These are phyloP conservation scores for Cairneyella variabilis DNA, from an alignment of 495 filamentous ascomycete genomes.

Conservation along the genomic window DNA sequence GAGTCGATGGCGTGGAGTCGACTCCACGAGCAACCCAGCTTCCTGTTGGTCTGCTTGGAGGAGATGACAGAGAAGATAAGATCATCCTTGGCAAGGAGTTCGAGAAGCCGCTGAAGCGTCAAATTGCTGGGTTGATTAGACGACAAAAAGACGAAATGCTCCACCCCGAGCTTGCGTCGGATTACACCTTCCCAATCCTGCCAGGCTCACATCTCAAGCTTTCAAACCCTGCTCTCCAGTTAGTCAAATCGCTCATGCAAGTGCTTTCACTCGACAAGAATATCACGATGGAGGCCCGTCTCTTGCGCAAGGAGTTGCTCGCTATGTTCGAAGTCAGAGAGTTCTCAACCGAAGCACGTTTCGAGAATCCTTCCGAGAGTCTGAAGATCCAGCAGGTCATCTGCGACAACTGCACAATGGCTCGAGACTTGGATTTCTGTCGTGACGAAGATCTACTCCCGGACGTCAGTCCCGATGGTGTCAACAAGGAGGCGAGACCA, in stretches of 20 bases:
- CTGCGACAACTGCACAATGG: constrained; percentile 82
- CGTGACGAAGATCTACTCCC: constrained; percentile 83
- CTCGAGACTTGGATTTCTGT: constrained; percentile 88
- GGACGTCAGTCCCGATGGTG: constrained; percentile 31
- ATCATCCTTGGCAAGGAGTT: constrained; percentile 70
- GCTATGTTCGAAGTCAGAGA: constrained; percentile 89
- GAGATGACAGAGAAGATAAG: constrained; percentile 53
- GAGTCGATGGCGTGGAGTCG: constrained; percentile 39
- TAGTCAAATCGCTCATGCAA: constrained; percentile 88
- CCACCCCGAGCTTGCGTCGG: constrained; percentile 82
- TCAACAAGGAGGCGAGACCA: constrained; percentile 36
- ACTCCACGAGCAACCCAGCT: constrained; percentile 81
- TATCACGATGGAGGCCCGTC: constrained; percentile 76
- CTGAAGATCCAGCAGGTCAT: constrained; percentile 71
- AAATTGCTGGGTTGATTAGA: constrained; percentile 71
- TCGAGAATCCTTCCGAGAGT: constrained; percentile 77
- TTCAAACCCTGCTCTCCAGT: constrained; percentile 78
- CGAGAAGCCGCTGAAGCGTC: constrained; percentile 85
- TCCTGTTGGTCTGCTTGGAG: constrained; percentile 54
- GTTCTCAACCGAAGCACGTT: constrained; percentile 82
- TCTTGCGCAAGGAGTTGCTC: constrained; percentile 85
- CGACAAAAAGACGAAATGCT: constrained; percentile 84
- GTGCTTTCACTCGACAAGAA: constrained; percentile 86
- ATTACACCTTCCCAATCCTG: constrained; percentile 81
- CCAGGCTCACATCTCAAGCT: constrained; percentile 69